Evolutionary conservation across 2,329 filamentous ascomycete genomes (phyloP), one percentile per base, ranked within the genome.

Genomic region (Penicillium sp.): DNA sequence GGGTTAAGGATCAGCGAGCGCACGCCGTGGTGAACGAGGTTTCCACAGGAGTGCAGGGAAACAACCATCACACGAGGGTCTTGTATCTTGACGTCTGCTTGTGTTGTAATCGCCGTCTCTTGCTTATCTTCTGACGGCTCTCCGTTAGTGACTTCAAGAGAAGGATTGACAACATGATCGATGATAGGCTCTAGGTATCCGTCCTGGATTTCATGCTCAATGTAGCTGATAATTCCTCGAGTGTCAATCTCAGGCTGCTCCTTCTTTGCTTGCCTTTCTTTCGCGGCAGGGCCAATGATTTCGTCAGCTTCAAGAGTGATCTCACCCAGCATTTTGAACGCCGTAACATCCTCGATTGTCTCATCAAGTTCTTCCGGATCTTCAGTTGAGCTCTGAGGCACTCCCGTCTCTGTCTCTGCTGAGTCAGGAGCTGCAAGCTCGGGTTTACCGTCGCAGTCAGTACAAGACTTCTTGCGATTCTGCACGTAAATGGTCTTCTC

Each of bases 21-120:
- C 52, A 99, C 86, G 9, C 89, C 94, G 68, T 95, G 92, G 71
- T 99, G 94, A 0, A 95, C 88, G n/a, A 99, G 84, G 62, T 99
- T 97, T 26, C 94, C 94, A 68, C 94, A 99, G 0, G 93, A 97
- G 71, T 99, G 94, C 16, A 99, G 89, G 0, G 94, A 97, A 28
- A 97, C 86, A 15, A 93, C 89, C 86, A 96, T 91, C 34, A 95
- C 78, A 29, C 58, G 65, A 16, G 66, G 65, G 42, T 67, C 60
- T 16, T 47, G 33, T 29, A 55, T 48, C 29, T 61, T 42, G 6
- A 47, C 31, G 24, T 46, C 33, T 1, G 48, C 2, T 23, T 60
- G 48, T 4, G 48, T 26, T 26, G 43, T 39, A n/a, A 45, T 33
- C 16, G 38, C 15, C 26, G 48, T 47, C 16, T 29, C 43, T 45